A percentile compares a stretch with the other conserved stretches of the same genome.
These are phyloP conservation scores for Rhizodiscina lignyota DNA, from an alignment of 495 filamentous ascomycete species.

Conservation along the genomic window DNA sequence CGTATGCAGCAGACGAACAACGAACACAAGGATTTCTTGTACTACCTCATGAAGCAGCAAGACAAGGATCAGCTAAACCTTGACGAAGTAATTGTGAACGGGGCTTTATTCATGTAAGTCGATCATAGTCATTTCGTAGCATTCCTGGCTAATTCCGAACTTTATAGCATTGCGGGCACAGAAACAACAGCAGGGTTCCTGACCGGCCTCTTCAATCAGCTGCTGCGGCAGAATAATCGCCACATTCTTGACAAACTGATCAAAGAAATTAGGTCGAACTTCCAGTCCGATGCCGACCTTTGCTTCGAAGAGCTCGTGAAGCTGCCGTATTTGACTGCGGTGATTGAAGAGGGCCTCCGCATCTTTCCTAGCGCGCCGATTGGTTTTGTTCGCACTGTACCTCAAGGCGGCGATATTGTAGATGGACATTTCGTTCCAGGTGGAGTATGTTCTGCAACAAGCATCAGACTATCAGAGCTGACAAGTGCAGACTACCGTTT, in stretches of 20 bases:
- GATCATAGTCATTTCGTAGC: neutral
- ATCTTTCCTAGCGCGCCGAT: neutral
- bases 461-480: no score
- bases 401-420: neutral
- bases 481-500: no score
- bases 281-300: neutral
- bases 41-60: neutral
- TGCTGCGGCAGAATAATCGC: neutral
- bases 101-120: constrained; percentile 4
- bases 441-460: no score
- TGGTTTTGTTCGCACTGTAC: neutral
- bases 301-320: no score
- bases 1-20: no score
- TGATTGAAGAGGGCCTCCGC: neutral
- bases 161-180: no score
- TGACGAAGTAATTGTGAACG: constrained; percentile 8
- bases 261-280: neutral
- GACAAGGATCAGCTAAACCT: neutral
- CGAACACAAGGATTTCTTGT: constrained; percentile 8
- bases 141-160: no score
- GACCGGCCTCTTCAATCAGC: neutral
- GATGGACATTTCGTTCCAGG: constrained; percentile 1
- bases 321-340: neutral
- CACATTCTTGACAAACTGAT: neutral
- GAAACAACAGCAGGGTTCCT: constrained; percentile 1